These are phyloP conservation scores for Colletotrichum caudatum DNA, from an alignment of 2,329 filamentous ascomycete species.

Conservation along the genomic window DNA sequence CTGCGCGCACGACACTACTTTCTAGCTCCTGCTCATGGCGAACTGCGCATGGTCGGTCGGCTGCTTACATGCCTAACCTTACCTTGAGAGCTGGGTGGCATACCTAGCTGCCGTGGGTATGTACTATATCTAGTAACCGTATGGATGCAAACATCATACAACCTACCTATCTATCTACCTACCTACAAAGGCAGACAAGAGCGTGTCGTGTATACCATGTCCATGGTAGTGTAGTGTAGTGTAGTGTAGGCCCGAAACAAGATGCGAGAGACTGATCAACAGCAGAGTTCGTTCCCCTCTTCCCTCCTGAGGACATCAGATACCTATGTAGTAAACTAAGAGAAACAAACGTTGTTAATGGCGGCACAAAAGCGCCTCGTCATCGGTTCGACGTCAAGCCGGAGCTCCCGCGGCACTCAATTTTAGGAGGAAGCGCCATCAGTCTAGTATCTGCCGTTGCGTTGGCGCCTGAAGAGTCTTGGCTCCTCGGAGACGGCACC, in stretches of 20 bases:
- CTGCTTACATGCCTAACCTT: background rate
- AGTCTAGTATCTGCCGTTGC: background rate
- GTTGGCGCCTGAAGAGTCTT: conserved; percentile 4
- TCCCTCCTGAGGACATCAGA: background rate
- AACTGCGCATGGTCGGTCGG: background rate
- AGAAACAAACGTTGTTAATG: background rate
- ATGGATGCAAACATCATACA: background rate
- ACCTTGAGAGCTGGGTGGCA: background rate
- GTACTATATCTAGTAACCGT: background rate
- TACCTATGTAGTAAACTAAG: too few relatives aligned
- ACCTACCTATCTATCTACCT: background rate
- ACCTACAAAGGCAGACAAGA: background rate
- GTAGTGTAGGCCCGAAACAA: conserved; percentile 4
- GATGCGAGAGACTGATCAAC: conserved; percentile 26
- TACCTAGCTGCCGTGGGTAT: too few relatives aligned
- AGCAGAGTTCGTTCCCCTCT: conserved; percentile 6
- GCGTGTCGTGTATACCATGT: background rate
- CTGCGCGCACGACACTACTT: conserved; percentile 19
- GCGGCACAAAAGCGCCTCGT: background rate
- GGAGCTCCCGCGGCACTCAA: background rate
- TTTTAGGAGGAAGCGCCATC: background rate
- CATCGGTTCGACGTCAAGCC: conserved; percentile 1
- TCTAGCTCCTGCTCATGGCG: conserved; percentile 8
- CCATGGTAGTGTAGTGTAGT: background rate
- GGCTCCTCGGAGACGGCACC: background rate